phyloP scores from a whole-genome alignment of 1,139 yeast species.

The Taphrina wiesneri region DNA sequence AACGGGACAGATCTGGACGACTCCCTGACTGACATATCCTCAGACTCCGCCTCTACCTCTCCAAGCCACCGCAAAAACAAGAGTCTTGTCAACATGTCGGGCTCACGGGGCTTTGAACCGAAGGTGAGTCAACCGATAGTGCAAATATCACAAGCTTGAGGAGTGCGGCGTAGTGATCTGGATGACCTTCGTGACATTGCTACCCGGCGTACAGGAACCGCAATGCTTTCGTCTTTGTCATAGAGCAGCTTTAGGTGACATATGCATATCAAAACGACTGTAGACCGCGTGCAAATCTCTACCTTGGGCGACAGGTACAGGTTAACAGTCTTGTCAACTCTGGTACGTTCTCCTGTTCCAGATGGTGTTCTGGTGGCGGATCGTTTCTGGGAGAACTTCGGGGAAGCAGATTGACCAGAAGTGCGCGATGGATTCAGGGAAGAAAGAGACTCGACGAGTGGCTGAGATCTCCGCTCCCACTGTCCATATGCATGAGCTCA shows the following conservation, averaged over 20 bases:
- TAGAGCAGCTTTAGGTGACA: background rate
- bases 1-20: background rate
- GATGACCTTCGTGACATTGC: too few species aligned
- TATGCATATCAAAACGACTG: background rate
- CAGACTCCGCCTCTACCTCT: background rate
- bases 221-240: background rate
- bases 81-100: background rate
- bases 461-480: background rate
- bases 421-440: too few species aligned
- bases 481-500: too few species aligned
- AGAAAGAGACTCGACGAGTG: background rate
- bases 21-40: background rate
- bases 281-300: too few species aligned
- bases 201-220: too few species aligned
- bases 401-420: background rate
- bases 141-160: slow-evolving; percentile 3
- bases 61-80: background rate
- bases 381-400: background rate
- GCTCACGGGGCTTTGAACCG: slow-evolving; percentile 4
- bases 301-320: too few species aligned
- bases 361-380: background rate
- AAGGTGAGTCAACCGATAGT: slow-evolving; percentile 8
- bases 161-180: too few species aligned
- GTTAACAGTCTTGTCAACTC: too few species aligned
- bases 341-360: too few species aligned